Percentiles rank a stretch among this genome's conserved stretches.
Evolutionary conservation across 2,329 filamentous ascomycete species (phyloP).

Genomic region (Arachnopeziza araneosa): DNA sequence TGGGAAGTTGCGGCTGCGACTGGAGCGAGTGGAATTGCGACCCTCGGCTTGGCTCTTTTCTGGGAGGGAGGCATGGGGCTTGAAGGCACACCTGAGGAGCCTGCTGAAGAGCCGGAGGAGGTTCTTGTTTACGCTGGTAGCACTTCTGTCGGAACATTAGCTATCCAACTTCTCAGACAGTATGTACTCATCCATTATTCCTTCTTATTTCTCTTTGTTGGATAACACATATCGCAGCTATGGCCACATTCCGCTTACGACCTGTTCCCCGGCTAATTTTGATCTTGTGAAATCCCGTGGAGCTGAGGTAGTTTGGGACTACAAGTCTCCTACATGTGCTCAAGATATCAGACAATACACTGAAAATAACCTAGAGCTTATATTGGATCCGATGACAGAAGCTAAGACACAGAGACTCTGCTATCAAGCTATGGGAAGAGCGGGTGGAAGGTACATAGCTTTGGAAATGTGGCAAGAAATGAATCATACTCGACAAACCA

Average conservation of each 20-base stretch:
- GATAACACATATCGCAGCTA: constrained; percentile 20
- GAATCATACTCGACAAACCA: constrained; percentile 4
- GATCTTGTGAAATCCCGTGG: constrained; percentile 33
- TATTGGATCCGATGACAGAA: background rate
- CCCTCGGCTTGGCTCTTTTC: constrained; percentile 1
- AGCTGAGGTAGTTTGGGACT: constrained; percentile 37
- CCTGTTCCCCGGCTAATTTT: constrained; percentile 32
- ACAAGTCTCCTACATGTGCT: constrained; percentile 26
- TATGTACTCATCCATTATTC: constrained; percentile 12
- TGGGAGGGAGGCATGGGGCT: background rate
- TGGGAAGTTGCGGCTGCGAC: constrained; percentile 12
- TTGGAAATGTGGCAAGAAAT: background rate
- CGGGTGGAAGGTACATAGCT: background rate
- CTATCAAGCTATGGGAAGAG: background rate
- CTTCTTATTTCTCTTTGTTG: background rate
- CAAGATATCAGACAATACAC: constrained; percentile 29
- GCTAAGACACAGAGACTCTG: background rate
- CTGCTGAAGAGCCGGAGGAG: constrained; percentile 1
- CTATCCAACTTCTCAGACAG: constrained; percentile 38
- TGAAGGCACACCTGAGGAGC: background rate
- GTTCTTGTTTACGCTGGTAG: constrained; percentile 43
- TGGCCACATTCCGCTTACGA: constrained; percentile 6
- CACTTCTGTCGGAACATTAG: constrained; percentile 38
- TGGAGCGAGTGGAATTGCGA: background rate
- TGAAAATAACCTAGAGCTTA: background rate